These are phyloP conservation scores for Saturnispora ahearnii DNA, from an alignment of 805 yeast genomes.

Conservation along the genomic window DNA sequence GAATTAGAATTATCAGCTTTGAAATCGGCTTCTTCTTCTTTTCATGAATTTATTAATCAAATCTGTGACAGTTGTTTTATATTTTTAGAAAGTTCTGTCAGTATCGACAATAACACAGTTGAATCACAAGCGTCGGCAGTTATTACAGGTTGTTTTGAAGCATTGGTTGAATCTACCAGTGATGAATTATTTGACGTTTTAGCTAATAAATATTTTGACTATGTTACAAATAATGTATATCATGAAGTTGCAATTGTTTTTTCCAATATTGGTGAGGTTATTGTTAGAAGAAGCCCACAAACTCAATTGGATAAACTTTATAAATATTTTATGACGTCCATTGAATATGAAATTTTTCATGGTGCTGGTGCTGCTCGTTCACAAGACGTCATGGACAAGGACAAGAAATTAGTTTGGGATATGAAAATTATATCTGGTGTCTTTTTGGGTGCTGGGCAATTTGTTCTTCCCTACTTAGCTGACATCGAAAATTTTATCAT, in stretches of 20 bases:
- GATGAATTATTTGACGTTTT: conserved; percentile 43
- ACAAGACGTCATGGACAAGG: conserved; percentile 64
- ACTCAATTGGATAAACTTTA: conserved; percentile 37
- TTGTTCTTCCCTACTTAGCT: conserved; percentile 34
- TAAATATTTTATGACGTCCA: conserved; percentile 38
- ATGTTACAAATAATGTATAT: conserved; percentile 49
- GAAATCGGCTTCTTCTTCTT: conserved; percentile 63
- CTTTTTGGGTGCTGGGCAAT: conserved; percentile 55
- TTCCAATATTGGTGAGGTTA: conserved; percentile 63
- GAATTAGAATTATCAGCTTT: conserved; percentile 48
- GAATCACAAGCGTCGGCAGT: conserved; percentile 39
- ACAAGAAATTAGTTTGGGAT: conserved; percentile 65
- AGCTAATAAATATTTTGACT: conserved; percentile 42
- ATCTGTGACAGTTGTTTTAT: conserved; percentile 52
- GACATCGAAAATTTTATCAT: conserved; percentile 43
- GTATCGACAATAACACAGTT: conserved; percentile 42
- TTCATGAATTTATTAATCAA: conserved; percentile 47
- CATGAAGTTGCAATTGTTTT: conserved; percentile 57
- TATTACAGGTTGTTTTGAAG: conserved; percentile 32
- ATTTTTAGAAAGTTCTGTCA: conserved; percentile 62
- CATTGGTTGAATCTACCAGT: conserved; percentile 50
- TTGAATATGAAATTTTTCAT: conserved; percentile 65
- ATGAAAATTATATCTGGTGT: conserved; percentile 61
- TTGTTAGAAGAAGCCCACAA: conserved; percentile 56
- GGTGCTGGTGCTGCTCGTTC: conserved; percentile 72